Evolutionary conservation across 345 rosid species (phyloP).

Genomic region (Turnera subulata): DNA sequence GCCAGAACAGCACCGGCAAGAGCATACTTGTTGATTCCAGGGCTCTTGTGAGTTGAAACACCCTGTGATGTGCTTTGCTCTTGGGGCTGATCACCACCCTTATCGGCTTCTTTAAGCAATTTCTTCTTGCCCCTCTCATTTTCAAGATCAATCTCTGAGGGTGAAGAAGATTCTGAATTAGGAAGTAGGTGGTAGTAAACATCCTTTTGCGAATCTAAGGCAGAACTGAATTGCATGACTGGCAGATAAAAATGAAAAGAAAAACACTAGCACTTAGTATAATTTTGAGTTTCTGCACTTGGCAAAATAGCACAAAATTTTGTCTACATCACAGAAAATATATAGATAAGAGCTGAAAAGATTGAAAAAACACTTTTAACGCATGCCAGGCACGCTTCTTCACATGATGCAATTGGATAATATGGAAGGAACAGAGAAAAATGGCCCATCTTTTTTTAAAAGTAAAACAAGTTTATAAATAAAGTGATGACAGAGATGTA

Average conservation of each 20-base stretch:
- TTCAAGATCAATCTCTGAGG: constrained; percentile 4
- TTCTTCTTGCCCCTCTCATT: constrained; percentile 4
- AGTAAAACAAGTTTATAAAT: too few relatives aligned
- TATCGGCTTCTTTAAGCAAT: constrained; percentile 5
- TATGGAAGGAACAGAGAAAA: too few relatives aligned
- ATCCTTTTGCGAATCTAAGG: constrained; percentile 12
- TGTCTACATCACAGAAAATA: neutral
- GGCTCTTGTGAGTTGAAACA: neutral
- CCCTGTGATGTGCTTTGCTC: neutral
- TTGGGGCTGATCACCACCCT: constrained; percentile 4
- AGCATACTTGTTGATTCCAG: constrained; percentile 43
- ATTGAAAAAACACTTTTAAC: neutral
- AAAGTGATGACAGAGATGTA: too few relatives aligned
- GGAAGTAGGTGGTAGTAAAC: constrained; percentile 20
- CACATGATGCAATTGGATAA: neutral
- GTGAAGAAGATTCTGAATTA: constrained; percentile 18
- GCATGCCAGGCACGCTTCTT: constrained; percentile 19
- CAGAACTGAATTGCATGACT: constrained; percentile 27
- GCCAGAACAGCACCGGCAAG: constrained; percentile 66
- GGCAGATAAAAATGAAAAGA: constrained; percentile 3
- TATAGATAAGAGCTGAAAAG: neutral
- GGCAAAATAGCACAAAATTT: neutral
- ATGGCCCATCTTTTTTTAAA: neutral
- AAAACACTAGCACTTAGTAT: neutral
- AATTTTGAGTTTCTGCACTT: neutral